Percentiles rank a stretch among this genome's conserved stretches.
These are phyloP conservation scores for Xylariales sp. DNA, from an alignment of 2,329 filamentous ascomycete genomes.

Conservation along the genomic window DNA sequence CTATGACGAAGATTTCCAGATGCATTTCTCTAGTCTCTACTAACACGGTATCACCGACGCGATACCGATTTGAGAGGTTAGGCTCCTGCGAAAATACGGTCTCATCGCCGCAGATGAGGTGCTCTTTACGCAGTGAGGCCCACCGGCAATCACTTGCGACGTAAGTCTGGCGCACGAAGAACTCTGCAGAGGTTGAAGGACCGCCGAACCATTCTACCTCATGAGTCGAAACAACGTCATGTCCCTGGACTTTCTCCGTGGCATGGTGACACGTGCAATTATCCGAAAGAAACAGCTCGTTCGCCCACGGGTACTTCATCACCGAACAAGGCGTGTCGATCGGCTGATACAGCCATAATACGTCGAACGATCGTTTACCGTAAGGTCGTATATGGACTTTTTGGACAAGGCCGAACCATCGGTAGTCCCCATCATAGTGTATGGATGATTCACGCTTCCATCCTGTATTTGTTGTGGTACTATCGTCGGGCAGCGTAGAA, in stretches of 20 bases:
- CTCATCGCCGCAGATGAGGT: constrained; percentile 65
- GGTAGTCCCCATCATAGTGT: constrained; percentile 57
- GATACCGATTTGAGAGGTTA: constrained; percentile 50
- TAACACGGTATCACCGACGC: constrained; percentile 71
- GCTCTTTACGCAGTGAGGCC: constrained; percentile 64
- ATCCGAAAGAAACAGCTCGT: constrained; percentile 82
- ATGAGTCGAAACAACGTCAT: constrained; percentile 69
- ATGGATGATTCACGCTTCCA: constrained; percentile 66
- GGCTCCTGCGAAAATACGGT: constrained; percentile 23
- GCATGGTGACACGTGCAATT: constrained; percentile 74
- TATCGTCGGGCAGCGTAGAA: constrained; percentile 58
- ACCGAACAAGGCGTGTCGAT: constrained; percentile 76
- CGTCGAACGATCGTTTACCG: constrained; percentile 63
- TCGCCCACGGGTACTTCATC: constrained; percentile 74
- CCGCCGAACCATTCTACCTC: constrained; percentile 67
- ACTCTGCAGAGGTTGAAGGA: constrained; percentile 60
- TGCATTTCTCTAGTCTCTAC: constrained; percentile 46
- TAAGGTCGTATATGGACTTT: constrained; percentile 55
- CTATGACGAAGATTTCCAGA: constrained; percentile 72
- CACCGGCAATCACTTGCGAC: constrained; percentile 70
- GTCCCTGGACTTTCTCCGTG: constrained; percentile 58
- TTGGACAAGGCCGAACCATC: constrained; percentile 80
- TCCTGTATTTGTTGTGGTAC: constrained; percentile 60
- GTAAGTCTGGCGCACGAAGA: constrained; percentile 80
- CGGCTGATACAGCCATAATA: constrained; percentile 80